Percentiles rank a stretch among this genome's conserved stretches.
These are phyloP conservation scores for Xylaria sp. DNA, from an alignment of 2,329 filamentous ascomycete species.

Conservation along the genomic window DNA sequence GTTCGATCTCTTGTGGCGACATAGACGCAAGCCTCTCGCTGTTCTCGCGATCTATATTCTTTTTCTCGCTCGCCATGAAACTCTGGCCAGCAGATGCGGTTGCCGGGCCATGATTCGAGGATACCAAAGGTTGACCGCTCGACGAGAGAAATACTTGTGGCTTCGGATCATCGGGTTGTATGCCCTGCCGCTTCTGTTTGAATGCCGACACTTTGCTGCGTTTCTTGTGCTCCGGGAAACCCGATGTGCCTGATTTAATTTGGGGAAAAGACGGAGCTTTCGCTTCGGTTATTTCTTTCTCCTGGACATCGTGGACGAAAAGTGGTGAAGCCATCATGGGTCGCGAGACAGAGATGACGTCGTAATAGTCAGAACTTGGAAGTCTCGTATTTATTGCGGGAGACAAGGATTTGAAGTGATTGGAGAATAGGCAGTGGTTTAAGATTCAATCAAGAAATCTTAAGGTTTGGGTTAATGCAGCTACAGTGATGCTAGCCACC, in stretches of 20 bases:
- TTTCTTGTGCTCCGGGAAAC: slow-evolving; percentile 91
- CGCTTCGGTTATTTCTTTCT: slow-evolving; percentile 71
- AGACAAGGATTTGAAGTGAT: not conserved
- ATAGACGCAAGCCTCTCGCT: slow-evolving; percentile 77
- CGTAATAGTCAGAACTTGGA: not conserved
- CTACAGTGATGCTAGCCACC: not conserved
- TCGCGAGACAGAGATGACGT: not conserved
- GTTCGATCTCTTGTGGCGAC: slow-evolving; percentile 83
- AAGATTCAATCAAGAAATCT: slow-evolving; percentile 10
- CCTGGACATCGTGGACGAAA: slow-evolving; percentile 80
- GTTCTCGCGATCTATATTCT: slow-evolving; percentile 86
- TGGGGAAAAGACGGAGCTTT: slow-evolving; percentile 73
- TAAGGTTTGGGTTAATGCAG: slow-evolving; percentile 2
- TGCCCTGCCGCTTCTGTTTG: slow-evolving; percentile 71
- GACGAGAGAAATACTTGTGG: slow-evolving; percentile 39
- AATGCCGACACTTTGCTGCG: slow-evolving; percentile 79
- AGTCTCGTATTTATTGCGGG: not conserved
- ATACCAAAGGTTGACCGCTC: slow-evolving; percentile 40
- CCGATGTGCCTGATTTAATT: slow-evolving; percentile 67
- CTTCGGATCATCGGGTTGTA: slow-evolving; percentile 44
- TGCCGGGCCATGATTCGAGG: slow-evolving; percentile 38
- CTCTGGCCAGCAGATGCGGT: slow-evolving; percentile 34
- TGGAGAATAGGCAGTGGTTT: not conserved
- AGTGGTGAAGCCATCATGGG: slow-evolving; percentile 35
- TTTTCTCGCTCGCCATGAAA: slow-evolving; percentile 68